Evolutionary conservation across 2,329 filamentous ascomycete genomes (phyloP).

Genomic region (Talaromyces sp.): DNA sequence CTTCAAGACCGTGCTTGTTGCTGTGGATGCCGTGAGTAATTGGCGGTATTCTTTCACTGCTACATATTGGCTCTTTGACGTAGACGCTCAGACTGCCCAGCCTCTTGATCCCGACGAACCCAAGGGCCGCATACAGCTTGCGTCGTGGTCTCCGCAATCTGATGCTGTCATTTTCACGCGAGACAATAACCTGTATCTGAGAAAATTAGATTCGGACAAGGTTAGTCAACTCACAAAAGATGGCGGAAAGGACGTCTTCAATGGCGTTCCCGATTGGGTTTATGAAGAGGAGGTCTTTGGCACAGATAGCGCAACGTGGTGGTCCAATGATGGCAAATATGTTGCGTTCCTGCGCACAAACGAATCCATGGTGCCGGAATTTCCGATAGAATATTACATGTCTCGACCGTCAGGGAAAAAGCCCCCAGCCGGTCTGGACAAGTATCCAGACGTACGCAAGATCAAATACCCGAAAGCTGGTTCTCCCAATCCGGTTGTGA

Average conservation of each 20-base stretch:
- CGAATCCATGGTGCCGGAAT: constrained; percentile 87
- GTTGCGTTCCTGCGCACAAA: constrained; percentile 91
- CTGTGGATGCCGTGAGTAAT: constrained; percentile 68
- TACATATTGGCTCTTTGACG: constrained; percentile 88
- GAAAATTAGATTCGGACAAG: constrained; percentile 60
- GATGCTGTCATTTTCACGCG: constrained; percentile 86
- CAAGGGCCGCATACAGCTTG: constrained; percentile 71
- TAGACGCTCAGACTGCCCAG: constrained; percentile 72
- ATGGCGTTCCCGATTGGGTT: constrained; percentile 96
- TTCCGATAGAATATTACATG: constrained; percentile 89
- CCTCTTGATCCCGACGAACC: constrained; percentile 71
- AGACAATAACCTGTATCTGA: constrained; percentile 85
- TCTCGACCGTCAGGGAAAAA: constrained; percentile 75
- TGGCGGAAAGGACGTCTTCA: constrained; percentile 85
- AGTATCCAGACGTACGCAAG: constrained; percentile 82
- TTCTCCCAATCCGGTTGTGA: constrained; percentile 85
- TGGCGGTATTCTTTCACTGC: constrained; percentile 90
- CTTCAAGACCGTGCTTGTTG: constrained; percentile 81
- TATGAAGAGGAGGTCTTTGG: constrained; percentile 84
- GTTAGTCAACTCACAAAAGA: constrained; percentile 78
- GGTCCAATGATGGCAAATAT: constrained; percentile 85
- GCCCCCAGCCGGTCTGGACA: constrained; percentile 70
- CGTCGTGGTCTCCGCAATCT: constrained; percentile 83
- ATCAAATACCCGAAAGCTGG: constrained; percentile 99
- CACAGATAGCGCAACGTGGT: constrained; percentile 86